phyloP scores from a whole-genome alignment of 192 early-diverging fungal species.

The Dissophora ornata region DNA sequence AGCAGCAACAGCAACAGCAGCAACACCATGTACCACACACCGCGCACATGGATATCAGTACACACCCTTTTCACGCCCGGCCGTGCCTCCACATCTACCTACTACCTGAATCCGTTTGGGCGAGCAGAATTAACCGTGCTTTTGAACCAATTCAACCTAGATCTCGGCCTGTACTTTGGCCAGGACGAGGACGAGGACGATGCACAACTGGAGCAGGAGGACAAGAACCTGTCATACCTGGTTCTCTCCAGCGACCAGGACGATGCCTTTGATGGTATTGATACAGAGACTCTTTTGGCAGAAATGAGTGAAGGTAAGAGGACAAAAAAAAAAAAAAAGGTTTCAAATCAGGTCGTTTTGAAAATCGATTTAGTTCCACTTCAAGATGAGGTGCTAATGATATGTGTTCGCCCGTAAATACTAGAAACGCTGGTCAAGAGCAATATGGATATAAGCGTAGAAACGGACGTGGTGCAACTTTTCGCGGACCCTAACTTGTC shows the following conservation, averaged over 20 bases:
- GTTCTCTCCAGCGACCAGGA: slow-evolving; percentile 27
- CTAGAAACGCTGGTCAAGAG: neutral
- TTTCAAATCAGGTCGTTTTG: too few species aligned
- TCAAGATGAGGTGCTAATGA: too few species aligned
- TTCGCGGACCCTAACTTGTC: slow-evolving; percentile 29
- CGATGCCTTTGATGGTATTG: slow-evolving; percentile 29
- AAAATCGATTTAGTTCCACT: neutral
- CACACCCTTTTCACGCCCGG: neutral
- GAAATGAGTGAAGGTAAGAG: slow-evolving; percentile 35
- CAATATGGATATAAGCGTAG: slow-evolving; percentile 23
- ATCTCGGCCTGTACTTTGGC: slow-evolving; percentile 51
- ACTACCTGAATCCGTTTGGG: too few species aligned
- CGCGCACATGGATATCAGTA: neutral
- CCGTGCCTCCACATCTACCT: neutral
- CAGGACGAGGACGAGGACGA: slow-evolving; percentile 39
- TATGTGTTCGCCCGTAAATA: too few species aligned
- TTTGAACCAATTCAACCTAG: slow-evolving; percentile 12
- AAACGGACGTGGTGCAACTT: slow-evolving; percentile 42
- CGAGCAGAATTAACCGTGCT: too few species aligned
- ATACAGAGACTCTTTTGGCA: slow-evolving; percentile 31
- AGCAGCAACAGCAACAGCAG: too few species aligned
- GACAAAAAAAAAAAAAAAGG: too few species aligned
- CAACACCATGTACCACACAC: neutral
- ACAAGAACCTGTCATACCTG: slow-evolving; percentile 35
- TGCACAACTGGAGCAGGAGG: slow-evolving; percentile 38